phyloP scores from a whole-genome alignment of 371 early-diverging fungal species.

The Syncephalastrum monosporum region DNA sequence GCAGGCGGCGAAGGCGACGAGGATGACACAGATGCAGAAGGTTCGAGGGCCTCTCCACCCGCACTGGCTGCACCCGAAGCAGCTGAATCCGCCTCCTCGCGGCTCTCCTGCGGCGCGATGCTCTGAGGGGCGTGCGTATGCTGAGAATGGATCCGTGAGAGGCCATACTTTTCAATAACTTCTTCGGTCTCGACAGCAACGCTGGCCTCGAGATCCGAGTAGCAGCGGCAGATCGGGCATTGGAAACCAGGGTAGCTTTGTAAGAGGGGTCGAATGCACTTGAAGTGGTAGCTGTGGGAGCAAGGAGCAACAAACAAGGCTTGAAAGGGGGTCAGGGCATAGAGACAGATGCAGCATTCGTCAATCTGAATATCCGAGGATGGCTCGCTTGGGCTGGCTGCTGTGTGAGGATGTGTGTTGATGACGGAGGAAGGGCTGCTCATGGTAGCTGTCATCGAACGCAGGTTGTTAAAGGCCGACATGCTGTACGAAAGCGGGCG shows the following conservation, averaged over 20 bases:
- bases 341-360: conserved; percentile 96
- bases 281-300: conserved; percentile 94
- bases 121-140: not conserved
- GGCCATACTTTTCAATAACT: conserved; percentile 30
- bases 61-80: not conserved
- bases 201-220: conserved; percentile 87
- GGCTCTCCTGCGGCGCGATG: not conserved
- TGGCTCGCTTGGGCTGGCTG: conserved; percentile 6
- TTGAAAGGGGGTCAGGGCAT: conserved; percentile 86
- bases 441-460: conserved; percentile 10
- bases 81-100: not conserved
- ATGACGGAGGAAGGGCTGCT: conserved; percentile 8
- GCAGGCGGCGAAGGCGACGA: too few relatives aligned
- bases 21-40: not conserved
- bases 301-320: conserved; percentile 94
- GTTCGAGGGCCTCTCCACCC: not conserved
- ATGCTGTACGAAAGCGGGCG: conserved; percentile 22
- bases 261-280: conserved; percentile 84
- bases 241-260: conserved; percentile 78
- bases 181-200: conserved; percentile 76
- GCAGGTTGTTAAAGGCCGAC: conserved; percentile 29
- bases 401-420: conserved; percentile 3
- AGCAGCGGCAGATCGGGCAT: conserved; percentile 93
- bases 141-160: conserved; percentile 9
- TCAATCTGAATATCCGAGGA: conserved; percentile 21